Conservation (phyloP, 352 stramenopile genomes). For the Thraustochytrium striatum region DNA sequence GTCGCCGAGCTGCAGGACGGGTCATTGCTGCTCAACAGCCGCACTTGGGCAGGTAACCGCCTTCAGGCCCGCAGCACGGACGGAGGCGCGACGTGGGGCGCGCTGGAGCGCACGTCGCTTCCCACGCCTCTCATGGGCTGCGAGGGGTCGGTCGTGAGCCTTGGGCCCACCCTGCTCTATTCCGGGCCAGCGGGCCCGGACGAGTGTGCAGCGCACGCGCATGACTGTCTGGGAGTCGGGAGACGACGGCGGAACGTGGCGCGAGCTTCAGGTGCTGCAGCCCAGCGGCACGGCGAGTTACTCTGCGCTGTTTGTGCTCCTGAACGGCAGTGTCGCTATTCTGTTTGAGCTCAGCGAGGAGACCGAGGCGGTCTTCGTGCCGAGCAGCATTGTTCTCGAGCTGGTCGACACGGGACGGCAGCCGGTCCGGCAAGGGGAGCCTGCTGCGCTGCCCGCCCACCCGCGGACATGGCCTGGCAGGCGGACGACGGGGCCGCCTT, state of each 20-base stretch:
- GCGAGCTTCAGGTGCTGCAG: neutral
- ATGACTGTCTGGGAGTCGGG: neutral
- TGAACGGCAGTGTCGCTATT: neutral
- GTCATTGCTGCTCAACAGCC: neutral
- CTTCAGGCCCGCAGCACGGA: neutral
- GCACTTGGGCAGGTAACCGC: neutral
- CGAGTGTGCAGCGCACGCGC: neutral
- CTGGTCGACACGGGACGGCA: neutral
- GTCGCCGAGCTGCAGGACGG: neutral
- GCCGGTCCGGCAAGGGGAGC: neutral
- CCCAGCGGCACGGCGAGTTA: neutral
- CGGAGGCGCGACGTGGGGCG: neutral
- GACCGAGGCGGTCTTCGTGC: neutral
- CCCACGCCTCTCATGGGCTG: neutral
- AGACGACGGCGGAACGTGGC: neutral
- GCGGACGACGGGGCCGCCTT: neutral
- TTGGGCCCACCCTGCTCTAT: neutral
- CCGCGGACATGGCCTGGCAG: neutral
- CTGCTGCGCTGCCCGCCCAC: too few relatives aligned
- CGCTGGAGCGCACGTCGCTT: neutral
- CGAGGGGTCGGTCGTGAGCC: neutral
- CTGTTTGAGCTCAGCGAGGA: neutral
- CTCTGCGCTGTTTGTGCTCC: neutral
- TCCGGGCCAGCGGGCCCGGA: neutral
- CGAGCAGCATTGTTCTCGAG: neutral